Evolutionary conservation across 2,329 filamentous ascomycete species (phyloP).

Genomic region (Coniochaeta pulveracea): DNA sequence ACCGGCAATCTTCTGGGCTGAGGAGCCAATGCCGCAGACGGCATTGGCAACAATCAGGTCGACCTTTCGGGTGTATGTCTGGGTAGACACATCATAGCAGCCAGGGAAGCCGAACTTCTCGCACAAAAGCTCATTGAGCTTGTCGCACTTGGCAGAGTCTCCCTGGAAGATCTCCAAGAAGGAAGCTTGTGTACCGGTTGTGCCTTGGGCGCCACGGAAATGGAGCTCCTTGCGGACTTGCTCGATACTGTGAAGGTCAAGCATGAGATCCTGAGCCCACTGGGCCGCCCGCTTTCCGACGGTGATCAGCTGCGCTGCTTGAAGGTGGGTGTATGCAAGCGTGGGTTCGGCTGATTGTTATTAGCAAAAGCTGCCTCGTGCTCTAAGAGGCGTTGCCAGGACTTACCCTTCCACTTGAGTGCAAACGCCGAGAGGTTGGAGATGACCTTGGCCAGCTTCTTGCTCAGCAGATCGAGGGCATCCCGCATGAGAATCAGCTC

Average conservation of each 20-base stretch:
- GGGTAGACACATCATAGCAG: conserved; percentile 50
- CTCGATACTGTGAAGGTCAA: conserved; percentile 69
- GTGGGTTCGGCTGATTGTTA: conserved; percentile 38
- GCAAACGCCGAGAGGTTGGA: conserved; percentile 65
- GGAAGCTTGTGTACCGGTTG: conserved; percentile 68
- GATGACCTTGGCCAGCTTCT: conserved; percentile 71
- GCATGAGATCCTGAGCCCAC: conserved; percentile 56
- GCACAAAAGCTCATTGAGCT: conserved; percentile 44
- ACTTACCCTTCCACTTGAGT: conserved; percentile 51
- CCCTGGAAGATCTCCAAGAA: conserved; percentile 58
- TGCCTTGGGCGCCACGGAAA: conserved; percentile 60
- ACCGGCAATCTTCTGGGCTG: conserved; percentile 60
- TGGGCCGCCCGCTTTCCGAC: conserved; percentile 59
- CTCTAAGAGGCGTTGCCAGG: neutral
- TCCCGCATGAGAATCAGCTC: conserved; percentile 60
- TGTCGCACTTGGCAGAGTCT: conserved; percentile 35
- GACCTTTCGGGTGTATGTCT: conserved; percentile 52
- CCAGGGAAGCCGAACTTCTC: conserved; percentile 40
- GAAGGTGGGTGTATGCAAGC: conserved; percentile 67
- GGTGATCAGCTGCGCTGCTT: conserved; percentile 51
- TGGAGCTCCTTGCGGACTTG: conserved; percentile 54
- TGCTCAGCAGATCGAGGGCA: conserved; percentile 61
- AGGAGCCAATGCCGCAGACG: conserved; percentile 68
- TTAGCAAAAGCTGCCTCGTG: neutral
- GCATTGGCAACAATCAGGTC: conserved; percentile 74